These are phyloP conservation scores for Globisporangium radiosum DNA, from an alignment of 352 stramenopile genomes.

Conservation along the genomic window DNA sequence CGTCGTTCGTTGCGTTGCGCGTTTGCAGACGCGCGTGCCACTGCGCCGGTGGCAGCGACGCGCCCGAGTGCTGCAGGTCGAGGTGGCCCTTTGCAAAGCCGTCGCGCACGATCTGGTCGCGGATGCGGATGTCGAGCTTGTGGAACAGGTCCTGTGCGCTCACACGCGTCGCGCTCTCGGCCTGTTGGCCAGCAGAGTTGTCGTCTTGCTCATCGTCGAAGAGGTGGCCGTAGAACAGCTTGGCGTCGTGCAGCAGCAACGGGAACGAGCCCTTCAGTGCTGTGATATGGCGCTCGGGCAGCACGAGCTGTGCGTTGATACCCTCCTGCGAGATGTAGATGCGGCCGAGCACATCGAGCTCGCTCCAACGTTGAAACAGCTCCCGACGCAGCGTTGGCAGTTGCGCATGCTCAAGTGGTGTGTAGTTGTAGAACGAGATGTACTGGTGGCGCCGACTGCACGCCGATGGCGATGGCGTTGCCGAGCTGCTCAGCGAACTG, in stretches of 20 bases:
- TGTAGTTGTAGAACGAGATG: constrained; percentile 46
- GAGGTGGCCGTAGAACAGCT: constrained; percentile 5
- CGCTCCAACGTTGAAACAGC: constrained; percentile 32
- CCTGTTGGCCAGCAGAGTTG: background rate
- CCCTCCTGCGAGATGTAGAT: constrained; percentile 93
- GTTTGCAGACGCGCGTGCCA: constrained; percentile 36
- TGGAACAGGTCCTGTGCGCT: constrained; percentile 34
- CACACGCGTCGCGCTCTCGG: background rate
- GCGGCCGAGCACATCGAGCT: constrained; percentile 44
- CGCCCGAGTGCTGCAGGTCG: constrained; percentile 20
- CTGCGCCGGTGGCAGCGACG: constrained; percentile 14
- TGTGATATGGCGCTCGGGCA: constrained; percentile 71
- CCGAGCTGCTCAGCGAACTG: background rate
- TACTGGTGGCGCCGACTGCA: constrained; percentile 17
- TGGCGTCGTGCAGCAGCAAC: background rate
- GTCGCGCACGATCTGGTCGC: constrained; percentile 88
- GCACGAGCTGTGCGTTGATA: constrained; percentile 93
- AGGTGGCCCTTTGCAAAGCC: constrained; percentile 38
- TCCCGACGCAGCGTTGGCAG: constrained; percentile 27
- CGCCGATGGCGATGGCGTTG: background rate
- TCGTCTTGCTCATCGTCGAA: background rate
- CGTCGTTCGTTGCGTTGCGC: constrained; percentile 20
- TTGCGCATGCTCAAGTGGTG: constrained; percentile 18
- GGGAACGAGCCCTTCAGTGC: constrained; percentile 38
- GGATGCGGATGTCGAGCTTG: constrained; percentile 87